A percentile compares a stretch with the other conserved stretches of the same genome.
These are phyloP conservation scores for Pelargonium hybrid DNA, from an alignment of 441 rosid species.

Conservation along the genomic window DNA sequence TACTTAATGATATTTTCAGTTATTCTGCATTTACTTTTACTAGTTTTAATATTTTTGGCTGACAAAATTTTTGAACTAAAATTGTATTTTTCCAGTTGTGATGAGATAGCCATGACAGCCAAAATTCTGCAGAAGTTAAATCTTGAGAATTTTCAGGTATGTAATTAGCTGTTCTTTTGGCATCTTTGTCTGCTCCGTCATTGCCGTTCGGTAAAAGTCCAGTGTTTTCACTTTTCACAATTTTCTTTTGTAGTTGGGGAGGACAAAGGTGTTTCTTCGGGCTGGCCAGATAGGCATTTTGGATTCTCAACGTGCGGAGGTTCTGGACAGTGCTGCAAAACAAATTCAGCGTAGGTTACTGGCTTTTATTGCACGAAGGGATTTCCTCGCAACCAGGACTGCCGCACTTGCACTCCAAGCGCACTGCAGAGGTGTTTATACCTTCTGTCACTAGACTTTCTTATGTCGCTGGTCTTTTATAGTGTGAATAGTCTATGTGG, in stretches of 20 bases:
- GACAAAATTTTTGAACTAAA: neutral
- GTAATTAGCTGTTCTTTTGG: neutral
- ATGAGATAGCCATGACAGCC: constrained; percentile 67
- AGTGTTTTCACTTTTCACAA: constrained; percentile 7
- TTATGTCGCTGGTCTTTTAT: neutral
- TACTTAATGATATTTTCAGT: constrained; percentile 6
- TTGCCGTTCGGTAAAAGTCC: constrained; percentile 11
- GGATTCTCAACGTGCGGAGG: constrained; percentile 76
- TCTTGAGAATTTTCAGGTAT: constrained; percentile 90
- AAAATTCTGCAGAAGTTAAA: constrained; percentile 60
- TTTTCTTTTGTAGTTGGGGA: constrained; percentile 58
- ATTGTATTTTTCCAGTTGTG: constrained; percentile 43
- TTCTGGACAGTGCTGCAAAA: constrained; percentile 75
- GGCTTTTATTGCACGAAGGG: constrained; percentile 48
- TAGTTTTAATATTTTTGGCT: neutral
- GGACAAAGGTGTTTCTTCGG: constrained; percentile 87
- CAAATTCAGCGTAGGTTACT: constrained; percentile 54
- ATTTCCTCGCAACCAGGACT: constrained; percentile 41
- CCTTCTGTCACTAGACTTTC: constrained; percentile 2
- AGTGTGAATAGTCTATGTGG: no score
- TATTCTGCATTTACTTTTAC: neutral
- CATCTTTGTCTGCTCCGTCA: constrained; percentile 8
- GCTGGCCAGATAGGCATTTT: constrained; percentile 95
- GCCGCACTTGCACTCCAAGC: constrained; percentile 74
- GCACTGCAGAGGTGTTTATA: constrained; percentile 62